Percentiles rank a stretch among this genome's conserved stretches.
These are phyloP conservation scores for Cryptosporidium xiaoi DNA, from an alignment of 169 alveolate genomes.

Conservation along the genomic window DNA sequence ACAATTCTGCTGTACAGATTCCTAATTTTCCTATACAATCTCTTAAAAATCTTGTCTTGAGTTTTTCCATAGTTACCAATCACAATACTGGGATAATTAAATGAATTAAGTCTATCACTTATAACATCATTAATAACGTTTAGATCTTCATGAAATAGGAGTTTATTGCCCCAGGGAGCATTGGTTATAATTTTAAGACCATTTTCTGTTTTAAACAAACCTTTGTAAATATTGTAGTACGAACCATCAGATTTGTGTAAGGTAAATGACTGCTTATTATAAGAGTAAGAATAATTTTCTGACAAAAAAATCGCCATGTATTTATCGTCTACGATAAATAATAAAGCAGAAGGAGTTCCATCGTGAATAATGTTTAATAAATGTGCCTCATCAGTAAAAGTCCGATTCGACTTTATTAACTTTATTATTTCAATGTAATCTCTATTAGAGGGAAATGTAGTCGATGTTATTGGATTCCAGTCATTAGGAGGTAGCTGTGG, in stretches of 20 bases:
- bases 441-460: conserved; percentile 28
- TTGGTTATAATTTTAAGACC: conserved; percentile 52
- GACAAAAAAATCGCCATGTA: conserved; percentile 44
- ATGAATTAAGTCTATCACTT: conserved; percentile 1
- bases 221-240: conserved; percentile 30
- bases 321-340: conserved; percentile 34
- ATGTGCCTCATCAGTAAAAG: conserved; percentile 1
- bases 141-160: conserved; percentile 11
- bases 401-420: conserved; percentile 4
- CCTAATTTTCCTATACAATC: too few relatives aligned
- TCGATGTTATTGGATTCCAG: conserved; percentile 64
- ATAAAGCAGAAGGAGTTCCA: conserved; percentile 47
- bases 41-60: not conserved
- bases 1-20: too few relatives aligned
- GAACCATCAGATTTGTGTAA: conserved; percentile 48
- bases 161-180: conserved; percentile 49
- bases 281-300: conserved; percentile 38
- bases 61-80: conserved; percentile 22
- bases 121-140: not conserved
- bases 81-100: conserved; percentile 9
- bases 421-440: conserved; percentile 12
- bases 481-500: conserved; percentile 48
- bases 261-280: not conserved
- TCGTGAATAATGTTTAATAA: conserved; percentile 36
- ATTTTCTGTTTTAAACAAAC: conserved; percentile 19